Evolutionary conservation across 495 filamentous ascomycete species (phyloP), one percentile per base, ranked within the genome.

Genomic region (Hyaloscypha variabilis): DNA sequence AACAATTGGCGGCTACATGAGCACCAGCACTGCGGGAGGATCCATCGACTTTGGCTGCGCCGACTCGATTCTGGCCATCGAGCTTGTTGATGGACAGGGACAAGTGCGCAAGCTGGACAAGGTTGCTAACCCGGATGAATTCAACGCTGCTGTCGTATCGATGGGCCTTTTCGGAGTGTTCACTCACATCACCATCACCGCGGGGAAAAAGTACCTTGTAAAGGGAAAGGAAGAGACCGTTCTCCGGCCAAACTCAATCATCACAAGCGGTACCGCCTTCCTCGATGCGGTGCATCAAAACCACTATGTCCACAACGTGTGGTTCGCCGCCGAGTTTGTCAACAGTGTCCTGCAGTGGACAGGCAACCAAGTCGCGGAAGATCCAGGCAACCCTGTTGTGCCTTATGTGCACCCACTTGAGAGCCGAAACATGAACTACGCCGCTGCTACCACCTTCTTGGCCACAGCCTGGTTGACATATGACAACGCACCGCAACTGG

Each of bases 151-250:
- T 52, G 50, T 14, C 50, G 50, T 52, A 52, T 52, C 50, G 50
- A 52, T 52, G 50, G 50, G 50, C 50, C 50, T 52, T 52, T 52
- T 52, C 50, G 50, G 50, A 52, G 50, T 52, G 50, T 52, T 52
- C 50, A 52, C 50, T 52, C 50, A 52, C 50, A 52, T 52, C 50
- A 52, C 50, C 50, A 52, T 52, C 50, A 52, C 50, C 50, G 50
- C 50, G 50, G 50, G 50, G 50, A 52, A 52, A 52, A 52, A 52
- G 50, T 52, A 52, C 50, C 50, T 52, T 52, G 50, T 52, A 52
- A 52, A 52, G 50, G 50, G 50, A 52, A 52, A 52, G 50, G 50
- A 52, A 52, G 50, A 52, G 50, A 52, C 50, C 50, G 50, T 52
- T 52, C 24, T 21, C 50, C 50, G 50, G 50, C 50, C n/a, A 52